Conservation (phyloP, 2,329 filamentous ascomycete species). For the Claviceps capensis region DNA sequence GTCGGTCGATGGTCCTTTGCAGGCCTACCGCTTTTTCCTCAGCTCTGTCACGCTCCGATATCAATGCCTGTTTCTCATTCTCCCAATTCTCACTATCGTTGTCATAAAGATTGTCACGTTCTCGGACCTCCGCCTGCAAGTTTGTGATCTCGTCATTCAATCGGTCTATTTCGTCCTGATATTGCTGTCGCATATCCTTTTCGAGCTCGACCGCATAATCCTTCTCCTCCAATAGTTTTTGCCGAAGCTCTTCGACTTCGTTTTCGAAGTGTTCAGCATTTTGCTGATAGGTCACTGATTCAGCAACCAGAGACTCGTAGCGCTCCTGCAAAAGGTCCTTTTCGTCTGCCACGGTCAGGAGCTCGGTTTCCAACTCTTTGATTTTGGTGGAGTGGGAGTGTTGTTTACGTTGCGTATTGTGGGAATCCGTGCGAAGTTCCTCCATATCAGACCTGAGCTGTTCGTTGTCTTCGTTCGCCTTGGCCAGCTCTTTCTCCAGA, state of each 20-base stretch:
- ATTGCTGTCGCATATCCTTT: constrained; percentile 37
- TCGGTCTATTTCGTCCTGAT: constrained; percentile 32
- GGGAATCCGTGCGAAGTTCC: constrained; percentile 22
- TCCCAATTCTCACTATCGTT: constrained; percentile 64
- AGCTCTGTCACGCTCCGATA: constrained; percentile 50
- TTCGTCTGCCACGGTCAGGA: constrained; percentile 46
- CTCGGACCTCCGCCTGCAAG: constrained; percentile 50
- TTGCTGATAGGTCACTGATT: constrained; percentile 52
- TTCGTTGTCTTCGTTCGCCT: constrained; percentile 32
- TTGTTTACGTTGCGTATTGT: constrained; percentile 15
- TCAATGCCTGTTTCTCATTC: constrained; percentile 45
- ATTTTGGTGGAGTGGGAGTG: constrained; percentile 34
- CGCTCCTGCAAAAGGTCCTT: constrained; percentile 57
- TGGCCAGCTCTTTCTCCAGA: constrained; percentile 37
- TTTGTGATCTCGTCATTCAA: constrained; percentile 46
- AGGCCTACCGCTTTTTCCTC: constrained; percentile 55
- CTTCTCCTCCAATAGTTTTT: constrained; percentile 37
- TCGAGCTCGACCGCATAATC: constrained; percentile 46
- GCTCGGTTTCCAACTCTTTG: constrained; percentile 42
- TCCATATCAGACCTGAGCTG: constrained; percentile 31
- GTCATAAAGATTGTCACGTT: constrained; percentile 57
- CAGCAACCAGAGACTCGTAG: constrained; percentile 51
- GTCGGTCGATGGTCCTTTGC: constrained; percentile 55
- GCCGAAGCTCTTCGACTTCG: constrained; percentile 33
- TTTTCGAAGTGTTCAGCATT: constrained; percentile 41